Base-by-base conservation (phyloP, 306 rosid genomes). In the Erythrophleum fordii region DNA sequence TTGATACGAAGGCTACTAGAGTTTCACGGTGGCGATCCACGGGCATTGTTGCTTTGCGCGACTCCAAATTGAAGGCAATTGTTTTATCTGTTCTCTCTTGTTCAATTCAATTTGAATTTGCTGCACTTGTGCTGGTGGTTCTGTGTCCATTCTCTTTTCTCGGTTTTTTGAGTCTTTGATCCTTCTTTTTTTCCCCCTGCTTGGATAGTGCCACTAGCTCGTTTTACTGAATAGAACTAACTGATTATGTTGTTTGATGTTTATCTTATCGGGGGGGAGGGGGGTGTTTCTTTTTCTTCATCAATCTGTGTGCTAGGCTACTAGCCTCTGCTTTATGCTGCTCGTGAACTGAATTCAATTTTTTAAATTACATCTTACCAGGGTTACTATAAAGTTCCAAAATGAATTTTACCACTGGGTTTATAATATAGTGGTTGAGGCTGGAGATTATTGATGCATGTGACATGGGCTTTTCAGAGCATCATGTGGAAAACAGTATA, bases 11-110 rank as follows among this genome's bases (percentile, higher is more conserved):
- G 71, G 89, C 93, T 3, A 86, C 42, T 69, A 84, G 98, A 68
- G 37, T 80, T 12, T 77, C 97, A 16, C 97, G 99, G 28, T 95
- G 99, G 99, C 92, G 92, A 86, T 88, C 99, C 86, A 95, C 99
- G 0, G 97, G 99, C 77, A 95, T 92, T 85, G 97, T 95, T 60
- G 99, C 92, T 81, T 72, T 93, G 86, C 97, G 98, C 44, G 99
- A 95, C 83, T 88, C 93, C 77, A 93, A 95, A 87, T 85, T 95
- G 89, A 95, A 95, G 98, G 99, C 61, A 69, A 61, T 7, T 80
- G 9, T 73, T 35, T 73, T 61, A 34, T 68, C 78, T 48, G 66
- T 59, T 29, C 28, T 8, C 70, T 35, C 28, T 73, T 1, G 0
- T 12, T 58, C 9, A 11, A 39, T 53, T 25, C 4, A 10, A 25